Evolutionary conservation across 2,329 filamentous ascomycete genomes (phyloP).

Genomic region (Periglandula ipomoeae): DNA sequence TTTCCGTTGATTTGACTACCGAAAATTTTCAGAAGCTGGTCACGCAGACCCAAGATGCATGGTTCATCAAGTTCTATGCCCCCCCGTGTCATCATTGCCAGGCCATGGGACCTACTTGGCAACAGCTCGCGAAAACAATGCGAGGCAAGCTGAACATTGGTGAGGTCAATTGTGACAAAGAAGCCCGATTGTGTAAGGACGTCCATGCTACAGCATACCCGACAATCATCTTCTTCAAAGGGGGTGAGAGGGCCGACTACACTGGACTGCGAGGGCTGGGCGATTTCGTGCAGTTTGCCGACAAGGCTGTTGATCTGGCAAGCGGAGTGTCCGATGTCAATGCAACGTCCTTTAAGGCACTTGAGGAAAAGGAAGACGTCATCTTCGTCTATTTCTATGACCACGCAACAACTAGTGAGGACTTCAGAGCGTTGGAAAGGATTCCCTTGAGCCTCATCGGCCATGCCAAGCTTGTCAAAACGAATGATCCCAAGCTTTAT

Average conservation of each 20-base stretch:
- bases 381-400: slow-evolving; percentile 98
- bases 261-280: slow-evolving; percentile 84
- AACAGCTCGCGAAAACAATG: slow-evolving; percentile 84
- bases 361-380: slow-evolving; percentile 91
- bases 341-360: slow-evolving; percentile 61
- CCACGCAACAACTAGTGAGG: slow-evolving; percentile 84
- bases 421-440: slow-evolving; percentile 80
- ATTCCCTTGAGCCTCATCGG: slow-evolving; percentile 83
- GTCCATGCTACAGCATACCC: slow-evolving; percentile 72
- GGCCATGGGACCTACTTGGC: slow-evolving; percentile 83
- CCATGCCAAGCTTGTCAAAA: slow-evolving; percentile 88
- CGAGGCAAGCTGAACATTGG: slow-evolving; percentile 82
- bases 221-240: slow-evolving; percentile 86
- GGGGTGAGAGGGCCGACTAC: slow-evolving; percentile 87
- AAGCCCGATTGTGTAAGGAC: slow-evolving; percentile 86
- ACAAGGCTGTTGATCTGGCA: slow-evolving; percentile 73
- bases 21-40: slow-evolving; percentile 82
- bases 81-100: slow-evolving; percentile 97
- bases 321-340: slow-evolving; percentile 75
- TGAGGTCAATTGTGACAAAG: slow-evolving; percentile 88
- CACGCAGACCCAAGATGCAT: slow-evolving; percentile 79
- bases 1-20: slow-evolving; percentile 65
- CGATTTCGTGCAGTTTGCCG: slow-evolving; percentile 78
- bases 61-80: slow-evolving; percentile 98
- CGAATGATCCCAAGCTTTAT: slow-evolving; percentile 64